Evolutionary conservation across 2,329 filamentous ascomycete species (phyloP), one percentile per base, ranked within the genome.

Genomic region (Rugonectria rugulosa): DNA sequence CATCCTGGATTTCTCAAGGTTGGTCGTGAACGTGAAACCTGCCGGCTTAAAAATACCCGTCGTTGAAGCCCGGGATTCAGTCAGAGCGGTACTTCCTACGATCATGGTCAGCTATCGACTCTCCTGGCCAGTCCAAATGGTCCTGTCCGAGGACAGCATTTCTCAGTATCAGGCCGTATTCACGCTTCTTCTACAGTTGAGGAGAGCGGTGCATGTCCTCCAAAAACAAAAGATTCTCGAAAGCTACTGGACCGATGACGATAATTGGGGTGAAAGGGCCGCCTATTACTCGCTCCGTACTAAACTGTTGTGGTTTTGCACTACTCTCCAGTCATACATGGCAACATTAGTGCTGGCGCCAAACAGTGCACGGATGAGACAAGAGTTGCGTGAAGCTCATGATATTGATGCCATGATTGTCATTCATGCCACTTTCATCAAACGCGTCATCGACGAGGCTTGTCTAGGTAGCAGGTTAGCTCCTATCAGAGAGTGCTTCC

Each of bases 381-480:
- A 72, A 3, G 77, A 81, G 0, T 80, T 97, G 46, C 72, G 75
- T 12, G 74, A 77, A 6, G 86, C 91, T 0, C 79, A 82, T 21
- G 91, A 94, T 62, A 85, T 97, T 9, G 92, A 97, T 68, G 83
- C 83, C 21, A 96, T 97, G 90, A 87, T 92, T 21, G 74, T 74
- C 2, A 80, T 87, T 1, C 92, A 97, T 69, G 75, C 82, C 5
- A 70, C 72, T 0, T 94, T 89, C 65, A 76, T 89, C 38, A 80
- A 79, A 38, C 81, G 81, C 2, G 75, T 95, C 10, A 77, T 87
- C 52, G 82, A 86, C 26, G 87, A 91, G 60, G 85, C 89, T 9
- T 83, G 95, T 20, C 81, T 96, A 0, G 86, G 88, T 0, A 75
- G 79, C 14, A 88, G 87, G 49, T 75, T 97, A 4, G 79, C 81